A percentile compares a stretch with the other conserved stretches of the same genome.
These are phyloP conservation scores for Vicia faba DNA, from an alignment of 306 rosid species.

Conservation along the genomic window DNA sequence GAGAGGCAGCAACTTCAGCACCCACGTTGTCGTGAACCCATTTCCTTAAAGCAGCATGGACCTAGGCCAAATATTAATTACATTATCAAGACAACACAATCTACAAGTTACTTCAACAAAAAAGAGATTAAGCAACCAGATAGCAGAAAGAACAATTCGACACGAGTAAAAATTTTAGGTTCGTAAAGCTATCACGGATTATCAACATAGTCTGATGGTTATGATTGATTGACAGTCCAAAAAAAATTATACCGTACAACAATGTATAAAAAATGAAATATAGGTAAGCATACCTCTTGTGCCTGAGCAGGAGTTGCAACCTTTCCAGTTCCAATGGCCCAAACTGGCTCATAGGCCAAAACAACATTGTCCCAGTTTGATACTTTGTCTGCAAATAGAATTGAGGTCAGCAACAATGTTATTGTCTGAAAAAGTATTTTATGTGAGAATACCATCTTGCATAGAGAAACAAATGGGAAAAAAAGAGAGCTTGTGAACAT, in stretches of 20 bases:
- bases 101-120: slow-evolving; percentile 8
- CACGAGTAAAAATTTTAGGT: too few species aligned
- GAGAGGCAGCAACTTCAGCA: slow-evolving; percentile 65
- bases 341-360: slow-evolving; percentile 86
- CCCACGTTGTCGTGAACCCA: slow-evolving; percentile 67
- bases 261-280: neutral
- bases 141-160: neutral
- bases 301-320: slow-evolving; percentile 92
- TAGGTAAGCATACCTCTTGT: slow-evolving; percentile 61
- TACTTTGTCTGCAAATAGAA: slow-evolving; percentile 43
- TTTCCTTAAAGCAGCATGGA: slow-evolving; percentile 83
- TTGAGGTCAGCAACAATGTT: slow-evolving; percentile 17
- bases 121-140: neutral
- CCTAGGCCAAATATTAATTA: slow-evolving; percentile 52
- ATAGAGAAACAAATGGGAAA: neutral
- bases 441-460: neutral
- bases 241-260: too few species aligned
- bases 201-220: too few species aligned
- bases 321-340: slow-evolving; percentile 96
- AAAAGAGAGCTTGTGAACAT: neutral
- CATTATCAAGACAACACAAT: slow-evolving; percentile 13
- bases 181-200: too few species aligned
- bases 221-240: too few species aligned
- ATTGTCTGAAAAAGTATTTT: neutral
- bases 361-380: slow-evolving; percentile 72